A percentile compares a stretch with the other conserved stretches of the same genome.
Evolutionary conservation across 805 yeast species (phyloP).

Genomic region (Candida ipomoeae): DNA sequence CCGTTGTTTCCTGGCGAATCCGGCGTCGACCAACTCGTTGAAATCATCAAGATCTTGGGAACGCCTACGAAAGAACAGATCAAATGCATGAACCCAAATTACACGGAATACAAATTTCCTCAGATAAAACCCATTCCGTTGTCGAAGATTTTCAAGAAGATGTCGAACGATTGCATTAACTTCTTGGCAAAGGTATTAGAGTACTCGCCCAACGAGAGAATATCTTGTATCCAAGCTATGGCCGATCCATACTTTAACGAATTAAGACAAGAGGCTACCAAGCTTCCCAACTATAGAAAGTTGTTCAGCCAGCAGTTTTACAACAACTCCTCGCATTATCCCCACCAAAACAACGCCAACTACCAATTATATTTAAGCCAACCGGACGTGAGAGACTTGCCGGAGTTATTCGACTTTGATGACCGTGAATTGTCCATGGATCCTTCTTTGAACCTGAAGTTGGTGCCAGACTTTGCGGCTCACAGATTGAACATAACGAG

Average conservation of each 20-base stretch:
- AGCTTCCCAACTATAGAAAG: slow-evolving; percentile 43
- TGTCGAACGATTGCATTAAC: slow-evolving; percentile 49
- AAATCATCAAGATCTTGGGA: slow-evolving; percentile 91
- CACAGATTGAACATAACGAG: slow-evolving; percentile 25
- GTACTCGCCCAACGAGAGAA: slow-evolving; percentile 65
- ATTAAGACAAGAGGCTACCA: slow-evolving; percentile 36
- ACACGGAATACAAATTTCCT: slow-evolving; percentile 96
- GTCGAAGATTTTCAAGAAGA: slow-evolving; percentile 58
- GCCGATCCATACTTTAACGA: slow-evolving; percentile 54
- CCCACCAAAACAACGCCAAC: slow-evolving; percentile 38
- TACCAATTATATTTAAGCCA: slow-evolving; percentile 37
- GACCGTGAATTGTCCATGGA: slow-evolving; percentile 47
- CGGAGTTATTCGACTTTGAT: slow-evolving; percentile 50
- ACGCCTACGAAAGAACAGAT: slow-evolving; percentile 93
- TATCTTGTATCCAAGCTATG: slow-evolving; percentile 53
- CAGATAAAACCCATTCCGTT: slow-evolving; percentile 75
- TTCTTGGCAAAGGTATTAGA: slow-evolving; percentile 55
- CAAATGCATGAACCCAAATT: slow-evolving; percentile 91
- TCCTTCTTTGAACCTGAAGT: slow-evolving; percentile 33
- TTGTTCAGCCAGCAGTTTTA: slow-evolving; percentile 36
- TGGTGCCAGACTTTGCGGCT: slow-evolving; percentile 42
- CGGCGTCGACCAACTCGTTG: slow-evolving; percentile 96
- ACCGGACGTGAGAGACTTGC: slow-evolving; percentile 41
- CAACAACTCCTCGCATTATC: slow-evolving; percentile 22
- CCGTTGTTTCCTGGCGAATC: slow-evolving; percentile 97